Base-by-base conservation (phyloP, 441 rosid species). In the Pelargonium myrrhifolium region DNA sequence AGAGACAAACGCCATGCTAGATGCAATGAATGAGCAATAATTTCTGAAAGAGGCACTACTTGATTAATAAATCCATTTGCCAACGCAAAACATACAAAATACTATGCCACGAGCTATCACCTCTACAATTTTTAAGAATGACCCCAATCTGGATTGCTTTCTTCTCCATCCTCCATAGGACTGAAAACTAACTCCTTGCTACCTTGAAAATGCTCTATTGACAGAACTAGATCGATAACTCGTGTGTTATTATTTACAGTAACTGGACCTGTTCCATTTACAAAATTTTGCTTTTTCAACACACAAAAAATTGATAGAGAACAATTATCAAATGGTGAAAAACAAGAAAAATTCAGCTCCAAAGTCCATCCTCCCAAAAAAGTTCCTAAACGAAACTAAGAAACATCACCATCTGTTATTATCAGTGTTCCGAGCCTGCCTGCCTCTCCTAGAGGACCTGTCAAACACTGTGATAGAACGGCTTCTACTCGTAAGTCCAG, bases 201-300 rank as follows among this genome's bases (percentile, higher is more conserved):
- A 11, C 17, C 1, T 49, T 49, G 56, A 49, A 49, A 49, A 12
- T 11, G 6, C 17, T 49, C 17, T 43, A 9, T 61, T 37, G 18
- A 60, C 64, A 63, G 62, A 66, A 66, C 28, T 65, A 67, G 70
- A 68, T 63, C 9, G 2, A 65, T 58, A 11, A 69, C 71, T 70
- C 70, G 65, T 18, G 66, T 22, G 70, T 62, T 62, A 64, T 66
- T 74, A 79, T 84, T 72, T 77, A 84, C 85, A 78, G 69, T 58
- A 78, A 18, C 68, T 68, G 28, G 62, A 64, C 62, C 20, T 5
- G 62, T 69, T 66, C 74, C 77, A 78, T 71, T 68, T 74, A 70
- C 80, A 77, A n/a, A 9, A 64, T 22, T 40, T 71, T 73, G 53
- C 64, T 35, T 77, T 66, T 35, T 67, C 67, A 39, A 65, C 55